phyloP scores from a whole-genome alignment of 2,329 filamentous ascomycete species.

The Endoconidiophora laricicola region DNA sequence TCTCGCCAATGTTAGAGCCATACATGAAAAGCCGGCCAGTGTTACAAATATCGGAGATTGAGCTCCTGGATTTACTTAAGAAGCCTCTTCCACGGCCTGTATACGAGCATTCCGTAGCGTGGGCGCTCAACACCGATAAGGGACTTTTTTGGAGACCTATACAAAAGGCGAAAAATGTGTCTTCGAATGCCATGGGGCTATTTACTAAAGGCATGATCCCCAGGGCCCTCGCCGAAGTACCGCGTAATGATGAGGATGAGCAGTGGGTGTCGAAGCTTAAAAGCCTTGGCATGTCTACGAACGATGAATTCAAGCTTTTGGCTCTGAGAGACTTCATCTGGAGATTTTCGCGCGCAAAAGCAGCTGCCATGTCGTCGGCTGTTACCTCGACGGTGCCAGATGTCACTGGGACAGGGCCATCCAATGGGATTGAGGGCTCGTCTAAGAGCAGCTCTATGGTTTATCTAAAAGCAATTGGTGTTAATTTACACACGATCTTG shows the following conservation, averaged over 20 bases:
- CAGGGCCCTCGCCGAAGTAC: slow-evolving; percentile 43
- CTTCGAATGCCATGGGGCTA: slow-evolving; percentile 26
- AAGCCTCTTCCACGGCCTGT: slow-evolving; percentile 62
- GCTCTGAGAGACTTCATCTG: slow-evolving; percentile 82
- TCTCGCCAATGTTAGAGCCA: slow-evolving; percentile 62
- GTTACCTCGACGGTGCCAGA: slow-evolving; percentile 18
- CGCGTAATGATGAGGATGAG: slow-evolving; percentile 83
- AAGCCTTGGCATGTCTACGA: slow-evolving; percentile 62
- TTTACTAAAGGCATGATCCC: slow-evolving; percentile 28
- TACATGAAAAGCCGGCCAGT: slow-evolving; percentile 63
- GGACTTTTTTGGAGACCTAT: slow-evolving; percentile 76
- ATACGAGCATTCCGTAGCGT: slow-evolving; percentile 70
- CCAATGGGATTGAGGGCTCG: slow-evolving; percentile 23
- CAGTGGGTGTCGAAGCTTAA: slow-evolving; percentile 76
- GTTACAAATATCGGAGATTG: slow-evolving; percentile 50
- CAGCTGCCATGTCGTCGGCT: slow-evolving; percentile 30
- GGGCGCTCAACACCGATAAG: slow-evolving; percentile 67
- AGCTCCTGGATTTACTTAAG: slow-evolving; percentile 67
- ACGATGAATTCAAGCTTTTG: slow-evolving; percentile 82
- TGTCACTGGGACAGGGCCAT: background rate
- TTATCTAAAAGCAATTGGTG: slow-evolving; percentile 54
- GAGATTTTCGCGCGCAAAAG: slow-evolving; percentile 59
- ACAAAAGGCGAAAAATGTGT: slow-evolving; percentile 27
- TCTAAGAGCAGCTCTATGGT: slow-evolving; percentile 44
- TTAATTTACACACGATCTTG: slow-evolving; percentile 77